Conservation (phyloP, 202 grass and related monocot species). For the Saccharum hybrid region DNA sequence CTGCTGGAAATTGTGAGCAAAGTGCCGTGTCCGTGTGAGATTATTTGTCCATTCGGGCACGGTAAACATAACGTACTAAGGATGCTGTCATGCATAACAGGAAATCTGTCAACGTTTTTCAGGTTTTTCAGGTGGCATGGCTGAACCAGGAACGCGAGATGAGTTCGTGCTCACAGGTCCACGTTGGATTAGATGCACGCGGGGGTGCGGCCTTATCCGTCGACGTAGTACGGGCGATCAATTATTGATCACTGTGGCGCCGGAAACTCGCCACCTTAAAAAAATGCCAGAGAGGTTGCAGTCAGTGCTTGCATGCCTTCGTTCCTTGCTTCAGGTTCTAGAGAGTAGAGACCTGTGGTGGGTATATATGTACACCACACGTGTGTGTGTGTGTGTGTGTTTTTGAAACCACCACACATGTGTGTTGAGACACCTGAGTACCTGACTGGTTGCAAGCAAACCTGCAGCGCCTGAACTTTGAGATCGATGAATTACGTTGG, state of each 20-base stretch:
- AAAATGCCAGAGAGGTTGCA: neutral
- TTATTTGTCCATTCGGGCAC: no score
- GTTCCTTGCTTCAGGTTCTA: neutral
- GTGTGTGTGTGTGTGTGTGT: no score
- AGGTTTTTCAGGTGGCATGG: neutral
- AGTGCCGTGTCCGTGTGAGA: no score
- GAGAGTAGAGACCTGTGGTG: no score
- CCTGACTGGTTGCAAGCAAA: neutral
- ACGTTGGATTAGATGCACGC: neutral
- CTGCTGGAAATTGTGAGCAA: no score
- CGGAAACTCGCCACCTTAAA: neutral
- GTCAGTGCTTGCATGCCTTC: neutral
- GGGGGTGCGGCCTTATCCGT: slow-evolving; percentile 15
- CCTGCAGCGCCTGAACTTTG: neutral
- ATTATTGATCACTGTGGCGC: slow-evolving; percentile 36
- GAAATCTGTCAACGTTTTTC: neutral
- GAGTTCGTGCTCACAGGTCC: neutral
- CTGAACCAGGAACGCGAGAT: neutral
- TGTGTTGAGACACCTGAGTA: neutral
- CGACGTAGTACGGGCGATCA: neutral
- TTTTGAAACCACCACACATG: no score
- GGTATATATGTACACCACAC: no score
- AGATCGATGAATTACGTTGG: neutral
- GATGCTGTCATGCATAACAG: no score
- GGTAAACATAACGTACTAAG: no score